Evolutionary conservation across 305 asterid genomes (phyloP), one percentile per base, ranked within the genome.

Genomic region (Stenogyne calaminthoides): DNA sequence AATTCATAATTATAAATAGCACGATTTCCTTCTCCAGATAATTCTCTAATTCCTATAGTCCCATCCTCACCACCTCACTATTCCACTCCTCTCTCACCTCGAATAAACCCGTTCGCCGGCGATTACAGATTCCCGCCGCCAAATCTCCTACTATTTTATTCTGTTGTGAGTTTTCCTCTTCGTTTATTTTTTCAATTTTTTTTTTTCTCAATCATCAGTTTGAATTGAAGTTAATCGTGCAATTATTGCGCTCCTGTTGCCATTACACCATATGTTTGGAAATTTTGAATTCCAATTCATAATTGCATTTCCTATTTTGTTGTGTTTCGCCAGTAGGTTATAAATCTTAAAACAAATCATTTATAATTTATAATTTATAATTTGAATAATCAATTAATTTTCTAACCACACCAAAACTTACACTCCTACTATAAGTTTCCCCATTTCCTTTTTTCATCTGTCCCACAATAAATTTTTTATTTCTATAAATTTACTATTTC

Each of bases 51-150:
- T n/a, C n/a, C n/a, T n/a, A n/a, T n/a, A n/a, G n/a, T 36, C 42
- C 46, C 1, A 8, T 40, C 1, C 62, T 46, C 55, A 14, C 44
- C 56, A 16, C 22, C 56, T 7, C 52, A 16, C 55, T 14, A 67
- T 47, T 67, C 72, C 42, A 14, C 8, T 5, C 34, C 19, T 34
- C 15, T n/a, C n/a, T n/a, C n/a, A n/a, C 39, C 12, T 57, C 66
- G 4, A 44, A 27, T n/a, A 27, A 3, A 11, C 60, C 42, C 22
- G 19, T n/a, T 12, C 69, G 46, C 44, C 69, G 58, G 40, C 60
- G 55, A 15, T 65, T 47, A 0, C 73, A 65, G 80, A 77, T 77
- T 49, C 55, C 15, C 22, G 18, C 70, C 11, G 42, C 59, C 32
- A 20, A 55, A 29, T 27, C 67, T 61, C 68, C 54, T 72, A 56